Evolutionary conservation across 129 eudicot genomes (phyloP).

Genomic region (Flaveria sonorensis): DNA sequence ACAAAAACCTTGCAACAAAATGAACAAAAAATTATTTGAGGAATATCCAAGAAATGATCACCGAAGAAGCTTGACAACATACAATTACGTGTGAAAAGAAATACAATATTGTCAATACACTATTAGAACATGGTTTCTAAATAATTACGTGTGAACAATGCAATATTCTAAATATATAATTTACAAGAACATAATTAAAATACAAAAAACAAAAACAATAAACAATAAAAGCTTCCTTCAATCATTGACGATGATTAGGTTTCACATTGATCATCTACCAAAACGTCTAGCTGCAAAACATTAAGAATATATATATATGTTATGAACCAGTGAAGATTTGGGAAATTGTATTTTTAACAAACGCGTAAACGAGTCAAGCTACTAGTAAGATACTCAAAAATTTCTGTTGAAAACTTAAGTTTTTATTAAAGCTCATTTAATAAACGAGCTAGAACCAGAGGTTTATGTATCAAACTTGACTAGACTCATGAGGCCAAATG

Average conservation of each 20-base stretch:
- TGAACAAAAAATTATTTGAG: neutral
- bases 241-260: neutral
- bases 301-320: neutral
- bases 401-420: too few species aligned
- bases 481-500: too few species aligned
- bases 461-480: too few species aligned
- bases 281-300: slow-evolving; percentile 14
- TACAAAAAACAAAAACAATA: neutral
- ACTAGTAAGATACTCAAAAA: too few species aligned
- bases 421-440: too few species aligned
- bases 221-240: neutral
- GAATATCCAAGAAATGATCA: neutral
- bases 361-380: too few species aligned
- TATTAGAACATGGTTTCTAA: neutral
- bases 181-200: neutral
- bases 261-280: neutral
- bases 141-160: neutral
- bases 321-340: neutral
- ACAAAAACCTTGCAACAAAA: neutral
- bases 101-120: neutral
- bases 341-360: too few species aligned
- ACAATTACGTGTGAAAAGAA: neutral
- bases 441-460: too few species aligned
- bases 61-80: neutral
- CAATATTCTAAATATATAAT: neutral